phyloP scores from a whole-genome alignment of 2,329 filamentous ascomycete genomes.

The Aureobasidium mangrovei region DNA sequence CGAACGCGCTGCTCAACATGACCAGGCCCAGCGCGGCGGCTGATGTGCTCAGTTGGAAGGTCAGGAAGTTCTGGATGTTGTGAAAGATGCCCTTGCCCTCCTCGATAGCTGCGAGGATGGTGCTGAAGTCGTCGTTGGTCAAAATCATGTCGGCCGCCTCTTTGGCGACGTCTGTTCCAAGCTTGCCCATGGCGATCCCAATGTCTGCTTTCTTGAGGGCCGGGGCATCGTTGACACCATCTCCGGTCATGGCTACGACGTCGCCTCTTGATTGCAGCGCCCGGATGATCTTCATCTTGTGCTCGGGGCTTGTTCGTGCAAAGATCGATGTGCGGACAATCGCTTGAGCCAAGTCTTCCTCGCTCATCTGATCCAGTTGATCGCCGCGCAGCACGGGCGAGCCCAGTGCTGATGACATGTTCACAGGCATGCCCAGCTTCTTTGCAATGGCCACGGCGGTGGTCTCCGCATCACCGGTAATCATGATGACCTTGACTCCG shows the following conservation, averaged over 20 bases:
- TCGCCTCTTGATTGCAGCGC: conserved; percentile 88
- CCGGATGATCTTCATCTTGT: conserved; percentile 94
- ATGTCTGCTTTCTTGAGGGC: conserved; percentile 96
- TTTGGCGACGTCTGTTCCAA: conserved; percentile 95
- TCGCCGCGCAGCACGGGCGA: conserved; percentile 75
- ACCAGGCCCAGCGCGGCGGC: conserved; percentile 88
- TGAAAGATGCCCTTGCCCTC: conserved; percentile 99
- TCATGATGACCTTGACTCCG: conserved; percentile 97
- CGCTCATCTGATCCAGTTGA: conserved; percentile 87
- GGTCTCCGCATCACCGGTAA: conserved; percentile 91
- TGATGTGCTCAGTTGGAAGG: conserved; percentile 95
- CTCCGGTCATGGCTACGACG: conserved; percentile 97
- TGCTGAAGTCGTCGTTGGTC: conserved; percentile 82
- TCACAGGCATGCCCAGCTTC: conserved; percentile 89
- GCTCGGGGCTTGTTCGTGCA: conserved; percentile 89
- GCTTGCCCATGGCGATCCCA: conserved; percentile 89
- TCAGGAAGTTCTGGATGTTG: conserved; percentile 99
- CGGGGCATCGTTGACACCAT: conserved; percentile 95
- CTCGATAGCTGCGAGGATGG: conserved; percentile 89
- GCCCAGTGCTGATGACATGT: conserved; percentile 48
- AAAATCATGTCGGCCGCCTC: conserved; percentile 91
- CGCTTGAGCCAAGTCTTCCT: conserved; percentile 71
- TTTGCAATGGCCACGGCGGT: conserved; percentile 89
- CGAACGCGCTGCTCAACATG: conserved; percentile 82
- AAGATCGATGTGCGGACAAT: conserved; percentile 90